Base-by-base conservation (phyloP, 176 grass and related monocot species). In the Aegilops umbellulata region DNA sequence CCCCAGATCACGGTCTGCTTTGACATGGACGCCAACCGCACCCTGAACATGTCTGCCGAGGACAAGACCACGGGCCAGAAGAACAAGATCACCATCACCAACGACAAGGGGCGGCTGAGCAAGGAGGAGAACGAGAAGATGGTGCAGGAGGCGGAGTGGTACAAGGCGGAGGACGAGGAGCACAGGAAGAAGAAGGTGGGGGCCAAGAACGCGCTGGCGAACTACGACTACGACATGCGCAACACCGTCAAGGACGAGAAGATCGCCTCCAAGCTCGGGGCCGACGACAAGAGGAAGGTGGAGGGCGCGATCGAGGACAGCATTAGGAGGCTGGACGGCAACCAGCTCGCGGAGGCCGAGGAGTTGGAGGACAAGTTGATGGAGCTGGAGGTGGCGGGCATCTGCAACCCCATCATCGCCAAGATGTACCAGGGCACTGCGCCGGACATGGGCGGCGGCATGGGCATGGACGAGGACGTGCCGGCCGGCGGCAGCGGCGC, bases 211-310 rank as follows among this genome's bases (percentile, higher is more conserved):
- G 26, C 80, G 13, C 80, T 97, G 14, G 92, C 94, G 76, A 97
- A 97, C 83, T 92, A 94, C 23, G 90, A 90, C 5, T 97, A 97
- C 80, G 94, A 94, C 92, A 97, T 97, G 94, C 87, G 90, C 79
- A 97, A 94, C 87, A 94, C 90, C 9, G 92, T 97, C n/a, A 97
- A 90, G 79, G 94, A 97, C 16, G 94, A 96, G 72, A 96, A 93
- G 85, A 92, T 96, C 30, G 81, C 91, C 24, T 69, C 87, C 24
- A 96, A 93, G 82, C 85, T 96, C 12, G 20, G 87, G 0, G 46
- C 81, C 0, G 89, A 32, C 15, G 94, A 93, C 35, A 36, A 36
- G 35, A 36, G 7, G 35, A 36, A 36, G 35, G 35, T 36, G 35
- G 35, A 36, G 35, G 35, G 7, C 35, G 35, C 35, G 35, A 36